These are phyloP conservation scores for Tulasnella sp. DNA, from an alignment of 768 basidiomycete genomes.

Conservation along the genomic window DNA sequence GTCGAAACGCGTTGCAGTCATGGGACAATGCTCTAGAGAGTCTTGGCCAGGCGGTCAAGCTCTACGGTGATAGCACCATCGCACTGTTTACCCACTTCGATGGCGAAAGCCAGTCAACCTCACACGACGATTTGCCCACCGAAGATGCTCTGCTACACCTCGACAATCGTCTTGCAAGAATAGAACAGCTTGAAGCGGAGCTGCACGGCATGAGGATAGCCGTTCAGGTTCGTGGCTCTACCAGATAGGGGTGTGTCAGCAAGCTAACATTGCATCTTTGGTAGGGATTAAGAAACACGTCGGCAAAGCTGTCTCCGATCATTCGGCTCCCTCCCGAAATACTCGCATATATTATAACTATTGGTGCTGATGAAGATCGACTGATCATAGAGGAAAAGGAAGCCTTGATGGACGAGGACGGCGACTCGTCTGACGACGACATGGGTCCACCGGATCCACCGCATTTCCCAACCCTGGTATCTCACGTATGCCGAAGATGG, in stretches of 20 bases:
- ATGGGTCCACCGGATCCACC: neutral
- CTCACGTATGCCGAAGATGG: constrained; percentile 30
- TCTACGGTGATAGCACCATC: neutral
- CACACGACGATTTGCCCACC: constrained; percentile 13
- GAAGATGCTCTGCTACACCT: constrained; percentile 27
- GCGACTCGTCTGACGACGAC: neutral
- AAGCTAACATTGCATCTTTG: neutral
- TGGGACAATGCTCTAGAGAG: constrained; percentile 14
- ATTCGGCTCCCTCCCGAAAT: constrained; percentile 25
- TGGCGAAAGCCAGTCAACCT: neutral
- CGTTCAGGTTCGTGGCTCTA: constrained; percentile 9
- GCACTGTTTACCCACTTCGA: constrained; percentile 18
- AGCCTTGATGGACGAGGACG: neutral
- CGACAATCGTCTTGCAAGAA: neutral
- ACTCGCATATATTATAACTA: constrained; percentile 20
- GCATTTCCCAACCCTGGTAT: constrained; percentile 23
- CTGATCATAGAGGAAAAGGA: neutral
- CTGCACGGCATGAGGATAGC: constrained; percentile 22
- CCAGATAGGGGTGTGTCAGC: neutral
- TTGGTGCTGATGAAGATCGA: constrained; percentile 21
- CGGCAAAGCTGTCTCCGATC: constrained; percentile 17
- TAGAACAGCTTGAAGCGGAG: constrained; percentile 9
- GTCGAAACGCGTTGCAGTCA: neutral
- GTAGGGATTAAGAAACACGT: constrained; percentile 29
- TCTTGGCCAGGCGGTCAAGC: neutral